These are phyloP conservation scores for Alisma plantagoaquatica DNA, from an alignment of 106 monocot species.

Conservation along the genomic window DNA sequence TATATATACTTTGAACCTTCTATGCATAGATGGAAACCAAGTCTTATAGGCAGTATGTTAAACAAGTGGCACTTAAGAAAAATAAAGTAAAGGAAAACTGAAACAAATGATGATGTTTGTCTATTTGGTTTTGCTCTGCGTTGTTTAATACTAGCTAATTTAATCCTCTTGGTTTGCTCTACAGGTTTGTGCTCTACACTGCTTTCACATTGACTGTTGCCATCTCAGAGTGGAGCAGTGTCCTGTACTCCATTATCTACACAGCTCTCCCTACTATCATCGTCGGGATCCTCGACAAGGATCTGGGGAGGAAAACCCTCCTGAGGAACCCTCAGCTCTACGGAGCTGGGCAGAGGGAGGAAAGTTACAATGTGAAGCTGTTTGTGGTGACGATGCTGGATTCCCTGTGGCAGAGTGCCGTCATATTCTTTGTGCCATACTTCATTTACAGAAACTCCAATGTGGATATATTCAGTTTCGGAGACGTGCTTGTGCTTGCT, in stretches of 20 bases:
- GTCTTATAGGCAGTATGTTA: too few relatives aligned
- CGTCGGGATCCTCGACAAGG: constrained; percentile 79
- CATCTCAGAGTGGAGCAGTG: constrained; percentile 57
- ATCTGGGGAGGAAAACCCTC: constrained; percentile 70
- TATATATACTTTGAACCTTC: too few relatives aligned
- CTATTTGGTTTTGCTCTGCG: too few relatives aligned
- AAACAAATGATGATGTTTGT: too few relatives aligned
- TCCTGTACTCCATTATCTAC: constrained; percentile 62
- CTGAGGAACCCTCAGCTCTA: constrained; percentile 86
- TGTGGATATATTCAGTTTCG: constrained; percentile 54
- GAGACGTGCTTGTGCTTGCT: constrained; percentile 60
- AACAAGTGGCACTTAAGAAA: too few relatives aligned
- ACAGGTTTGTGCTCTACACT: constrained; percentile 80
- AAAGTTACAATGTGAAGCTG: constrained; percentile 67
- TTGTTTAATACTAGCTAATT: too few relatives aligned
- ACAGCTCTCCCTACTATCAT: constrained; percentile 74
- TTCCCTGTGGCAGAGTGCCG: constrained; percentile 71
- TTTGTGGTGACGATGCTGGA: constrained; percentile 70
- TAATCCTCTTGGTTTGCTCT: constrained; percentile 3
- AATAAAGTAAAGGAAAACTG: too few relatives aligned
- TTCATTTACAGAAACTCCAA: constrained; percentile 51
- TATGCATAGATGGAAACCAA: too few relatives aligned
- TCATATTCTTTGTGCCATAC: constrained; percentile 55
- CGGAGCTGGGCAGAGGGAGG: constrained; percentile 73
- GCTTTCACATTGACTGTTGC: constrained; percentile 60